Conservation (phyloP, 2,329 filamentous ascomycete species). For the Aspergillus amoenus region DNA sequence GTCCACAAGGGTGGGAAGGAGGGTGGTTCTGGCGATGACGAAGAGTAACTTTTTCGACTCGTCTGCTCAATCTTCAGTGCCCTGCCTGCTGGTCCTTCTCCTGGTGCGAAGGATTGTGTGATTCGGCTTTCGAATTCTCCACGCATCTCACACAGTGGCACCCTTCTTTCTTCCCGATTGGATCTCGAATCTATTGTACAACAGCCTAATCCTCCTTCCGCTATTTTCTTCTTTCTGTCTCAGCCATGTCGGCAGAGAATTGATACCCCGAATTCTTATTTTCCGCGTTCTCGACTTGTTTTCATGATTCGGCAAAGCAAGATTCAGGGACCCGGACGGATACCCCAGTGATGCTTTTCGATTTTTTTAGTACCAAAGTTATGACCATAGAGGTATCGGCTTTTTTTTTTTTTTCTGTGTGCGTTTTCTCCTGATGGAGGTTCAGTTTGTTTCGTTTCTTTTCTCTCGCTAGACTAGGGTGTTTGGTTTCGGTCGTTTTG, state of each 20-base stretch:
- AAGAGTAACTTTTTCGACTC: conserved; percentile 31
- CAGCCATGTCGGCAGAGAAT: conserved; percentile 22
- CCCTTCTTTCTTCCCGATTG: conserved; percentile 18
- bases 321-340: conserved; percentile 19
- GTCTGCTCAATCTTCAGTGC: conserved; percentile 15
- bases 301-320: conserved; percentile 21
- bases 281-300: conserved; percentile 18
- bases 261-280: conserved; percentile 28
- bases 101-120: conserved; percentile 1
- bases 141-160: conserved; percentile 15
- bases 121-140: conserved; percentile 11
- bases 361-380: conserved; percentile 24
- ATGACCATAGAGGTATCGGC: conserved; percentile 42
- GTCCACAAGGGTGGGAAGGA: conserved; percentile 74
- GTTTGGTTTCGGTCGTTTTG: conserved; percentile 26
- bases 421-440: conserved; percentile 24
- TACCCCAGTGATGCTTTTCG: conserved; percentile 21
- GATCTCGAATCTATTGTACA: conserved; percentile 30
- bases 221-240: conserved; percentile 23
- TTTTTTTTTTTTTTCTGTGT: conserved; percentile 16
- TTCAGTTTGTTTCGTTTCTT: conserved; percentile 25
- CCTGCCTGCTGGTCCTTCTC: conserved; percentile 10
- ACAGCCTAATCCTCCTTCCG: conserved; percentile 29
- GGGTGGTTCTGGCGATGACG: conserved; percentile 40
- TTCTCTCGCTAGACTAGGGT: conserved; percentile 40